A percentile compares a stretch with the other conserved stretches of the same genome.
Conservation (phyloP, 2,329 filamentous ascomycete genomes). For the Orbilia javanica region DNA sequence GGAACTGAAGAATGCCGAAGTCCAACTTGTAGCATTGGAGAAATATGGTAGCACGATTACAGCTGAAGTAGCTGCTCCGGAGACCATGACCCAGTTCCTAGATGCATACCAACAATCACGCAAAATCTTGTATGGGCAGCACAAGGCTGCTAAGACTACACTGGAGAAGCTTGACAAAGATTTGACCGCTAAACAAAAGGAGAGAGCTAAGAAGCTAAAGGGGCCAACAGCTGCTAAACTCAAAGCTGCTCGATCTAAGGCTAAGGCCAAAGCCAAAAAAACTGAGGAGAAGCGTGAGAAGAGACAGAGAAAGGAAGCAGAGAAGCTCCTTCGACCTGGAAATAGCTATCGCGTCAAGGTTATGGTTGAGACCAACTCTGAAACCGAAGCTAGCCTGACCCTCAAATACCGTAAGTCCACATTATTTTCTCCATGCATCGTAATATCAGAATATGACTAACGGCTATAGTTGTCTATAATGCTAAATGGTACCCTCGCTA, state of each 20-base stretch:
- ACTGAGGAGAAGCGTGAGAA: slow-evolving; percentile 62
- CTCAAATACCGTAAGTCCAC: slow-evolving; percentile 49
- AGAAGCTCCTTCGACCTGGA: slow-evolving; percentile 57
- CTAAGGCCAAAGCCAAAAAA: slow-evolving; percentile 60
- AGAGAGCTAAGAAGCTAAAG: slow-evolving; percentile 61
- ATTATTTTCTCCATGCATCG: neutral
- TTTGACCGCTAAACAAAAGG: slow-evolving; percentile 62
- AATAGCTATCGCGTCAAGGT: slow-evolving; percentile 50
- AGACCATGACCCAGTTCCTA: slow-evolving; percentile 64
- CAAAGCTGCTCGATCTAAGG: slow-evolving; percentile 61
- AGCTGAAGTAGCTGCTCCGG: slow-evolving; percentile 62
- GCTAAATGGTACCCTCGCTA: slow-evolving; percentile 75
- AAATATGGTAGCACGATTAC: slow-evolving; percentile 63
- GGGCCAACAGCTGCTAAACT: slow-evolving; percentile 55
- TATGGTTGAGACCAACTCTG: slow-evolving; percentile 46
- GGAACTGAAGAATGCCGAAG: slow-evolving; percentile 56
- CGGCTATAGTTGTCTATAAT: slow-evolving; percentile 68
- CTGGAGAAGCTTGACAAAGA: slow-evolving; percentile 58
- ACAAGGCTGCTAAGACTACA: slow-evolving; percentile 58
- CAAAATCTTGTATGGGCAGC: slow-evolving; percentile 45
- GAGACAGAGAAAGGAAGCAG: slow-evolving; percentile 60
- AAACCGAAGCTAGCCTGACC: slow-evolving; percentile 52
- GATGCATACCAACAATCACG: slow-evolving; percentile 62
- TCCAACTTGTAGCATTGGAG: slow-evolving; percentile 63
- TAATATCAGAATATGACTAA: slow-evolving; percentile 12